These are phyloP conservation scores for Trichoderma asperellum DNA, from an alignment of 2,329 filamentous ascomycete genomes.

Conservation along the genomic window DNA sequence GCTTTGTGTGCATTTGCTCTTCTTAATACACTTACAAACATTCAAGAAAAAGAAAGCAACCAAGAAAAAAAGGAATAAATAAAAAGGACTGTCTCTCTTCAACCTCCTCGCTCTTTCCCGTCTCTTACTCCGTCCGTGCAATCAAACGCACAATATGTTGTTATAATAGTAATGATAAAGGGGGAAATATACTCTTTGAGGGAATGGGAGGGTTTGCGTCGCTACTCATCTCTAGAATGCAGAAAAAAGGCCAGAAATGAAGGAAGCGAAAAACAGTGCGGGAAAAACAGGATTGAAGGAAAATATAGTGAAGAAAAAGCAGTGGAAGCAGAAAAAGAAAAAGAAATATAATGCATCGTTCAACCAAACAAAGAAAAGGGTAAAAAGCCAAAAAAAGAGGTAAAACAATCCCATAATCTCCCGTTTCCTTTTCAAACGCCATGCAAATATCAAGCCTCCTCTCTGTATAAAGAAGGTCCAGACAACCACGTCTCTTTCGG, in stretches of 20 bases:
- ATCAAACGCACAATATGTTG: slow-evolving; percentile 6
- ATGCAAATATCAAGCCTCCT: slow-evolving; percentile 38
- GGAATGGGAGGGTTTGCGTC: slow-evolving; percentile 36
- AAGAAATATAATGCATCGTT: slow-evolving; percentile 34
- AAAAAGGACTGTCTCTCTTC: slow-evolving; percentile 10
- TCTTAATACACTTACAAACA: slow-evolving; percentile 8
- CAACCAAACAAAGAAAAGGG: slow-evolving; percentile 32
- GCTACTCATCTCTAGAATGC: slow-evolving; percentile 39
- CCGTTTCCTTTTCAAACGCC: slow-evolving; percentile 39
- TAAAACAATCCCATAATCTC: slow-evolving; percentile 32
- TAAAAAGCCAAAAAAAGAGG: slow-evolving; percentile 29
- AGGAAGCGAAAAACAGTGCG: slow-evolving; percentile 31
- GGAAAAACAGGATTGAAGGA: slow-evolving; percentile 23
- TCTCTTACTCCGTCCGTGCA: slow-evolving; percentile 12
- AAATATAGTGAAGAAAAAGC: slow-evolving; percentile 33
- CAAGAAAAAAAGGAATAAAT: slow-evolving; percentile 9
- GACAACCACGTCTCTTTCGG: slow-evolving; percentile 28
- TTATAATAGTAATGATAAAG: slow-evolving; percentile 10
- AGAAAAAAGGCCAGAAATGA: slow-evolving; percentile 31
- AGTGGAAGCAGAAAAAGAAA: slow-evolving; percentile 20
- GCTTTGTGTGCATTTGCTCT: background rate
- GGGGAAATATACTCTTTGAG: slow-evolving; percentile 33
- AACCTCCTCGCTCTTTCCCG: background rate
- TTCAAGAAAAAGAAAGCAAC: slow-evolving; percentile 21
- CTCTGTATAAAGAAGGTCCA: slow-evolving; percentile 30